Evolutionary conservation across 108 stramenopile genomes (phyloP).

Genomic region (Fragilaria radians): DNA sequence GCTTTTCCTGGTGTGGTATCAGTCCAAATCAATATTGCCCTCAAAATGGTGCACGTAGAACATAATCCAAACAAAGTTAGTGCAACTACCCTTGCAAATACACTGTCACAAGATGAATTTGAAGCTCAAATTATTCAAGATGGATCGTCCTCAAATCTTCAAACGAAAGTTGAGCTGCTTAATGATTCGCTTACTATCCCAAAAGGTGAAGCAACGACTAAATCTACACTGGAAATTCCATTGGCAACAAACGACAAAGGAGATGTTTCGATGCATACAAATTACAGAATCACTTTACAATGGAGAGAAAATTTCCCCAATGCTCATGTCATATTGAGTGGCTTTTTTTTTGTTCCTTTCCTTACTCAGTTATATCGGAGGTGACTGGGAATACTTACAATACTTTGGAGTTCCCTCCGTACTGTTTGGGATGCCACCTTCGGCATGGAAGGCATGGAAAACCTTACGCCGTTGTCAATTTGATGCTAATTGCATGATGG

Average conservation of each 20-base stretch:
- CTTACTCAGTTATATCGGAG: conserved; percentile 41
- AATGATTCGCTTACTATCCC: too few relatives aligned
- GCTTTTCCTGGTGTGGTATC: conserved; percentile 57
- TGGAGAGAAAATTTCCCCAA: too few relatives aligned
- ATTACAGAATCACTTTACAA: too few relatives aligned
- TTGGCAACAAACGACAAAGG: too few relatives aligned
- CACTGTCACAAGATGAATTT: too few relatives aligned
- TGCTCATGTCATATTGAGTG: conserved; percentile 57
- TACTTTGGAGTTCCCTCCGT: conserved; percentile 68
- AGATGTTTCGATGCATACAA: too few relatives aligned
- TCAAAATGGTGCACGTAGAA: conserved; percentile 62
- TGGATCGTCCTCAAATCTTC: too few relatives aligned
- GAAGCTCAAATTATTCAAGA: too few relatives aligned
- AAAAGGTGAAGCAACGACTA: too few relatives aligned
- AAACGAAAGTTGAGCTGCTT: too few relatives aligned
- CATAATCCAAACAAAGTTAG: conserved; percentile 24
- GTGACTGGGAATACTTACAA: conserved; percentile 38
- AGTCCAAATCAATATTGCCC: conserved; percentile 70
- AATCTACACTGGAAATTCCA: too few relatives aligned
- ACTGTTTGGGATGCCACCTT: conserved; percentile 71
- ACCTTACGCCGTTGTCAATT: conserved; percentile 56
- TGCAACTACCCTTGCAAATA: neutral
- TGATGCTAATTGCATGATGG: conserved; percentile 93
- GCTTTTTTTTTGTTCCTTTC: conserved; percentile 70
- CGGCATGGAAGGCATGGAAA: conserved; percentile 61